Evolutionary conservation across 371 early-diverging fungal genomes (phyloP).

Genomic region (Mortierella sp.): DNA sequence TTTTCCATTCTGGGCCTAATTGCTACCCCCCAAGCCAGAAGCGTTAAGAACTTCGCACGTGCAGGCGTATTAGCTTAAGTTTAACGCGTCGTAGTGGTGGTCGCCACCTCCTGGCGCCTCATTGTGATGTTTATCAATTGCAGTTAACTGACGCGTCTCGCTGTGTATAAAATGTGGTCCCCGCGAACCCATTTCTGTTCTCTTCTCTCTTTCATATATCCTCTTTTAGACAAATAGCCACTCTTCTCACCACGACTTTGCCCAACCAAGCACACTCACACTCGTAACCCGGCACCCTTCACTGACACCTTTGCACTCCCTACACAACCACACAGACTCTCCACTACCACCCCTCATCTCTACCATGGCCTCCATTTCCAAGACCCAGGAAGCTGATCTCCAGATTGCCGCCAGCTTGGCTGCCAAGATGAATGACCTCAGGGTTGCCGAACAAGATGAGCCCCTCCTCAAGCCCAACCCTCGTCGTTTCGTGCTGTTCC

Average conservation of each 20-base stretch:
- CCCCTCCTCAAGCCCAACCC: constrained; percentile 73
- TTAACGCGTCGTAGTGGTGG: neutral
- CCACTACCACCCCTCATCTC: neutral
- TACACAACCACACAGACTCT: too few relatives aligned
- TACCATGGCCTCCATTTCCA: constrained; percentile 24
- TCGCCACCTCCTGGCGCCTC: neutral
- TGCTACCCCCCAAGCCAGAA: too few relatives aligned
- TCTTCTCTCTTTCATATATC: constrained; percentile 16
- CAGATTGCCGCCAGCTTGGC: constrained; percentile 38
- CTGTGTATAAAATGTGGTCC: constrained; percentile 4
- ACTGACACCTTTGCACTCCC: neutral
- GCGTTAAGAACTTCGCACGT: too few relatives aligned
- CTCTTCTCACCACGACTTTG: neutral
- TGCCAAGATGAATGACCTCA: constrained; percentile 30
- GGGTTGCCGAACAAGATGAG: constrained; percentile 51
- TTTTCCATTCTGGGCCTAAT: constrained; percentile 14
- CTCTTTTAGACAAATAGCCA: constrained; percentile 21
- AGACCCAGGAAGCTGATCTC: constrained; percentile 33
- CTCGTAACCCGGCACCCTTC: neutral
- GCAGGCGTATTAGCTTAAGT: neutral
- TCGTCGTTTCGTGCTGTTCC: constrained; percentile 94
- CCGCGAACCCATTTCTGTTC: neutral
- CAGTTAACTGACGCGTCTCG: constrained; percentile 12
- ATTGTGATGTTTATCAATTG: neutral
- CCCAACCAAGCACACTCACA: too few relatives aligned